Base-by-base conservation (phyloP, 495 filamentous ascomycete species). In the Aspergillus haitiensis region DNA sequence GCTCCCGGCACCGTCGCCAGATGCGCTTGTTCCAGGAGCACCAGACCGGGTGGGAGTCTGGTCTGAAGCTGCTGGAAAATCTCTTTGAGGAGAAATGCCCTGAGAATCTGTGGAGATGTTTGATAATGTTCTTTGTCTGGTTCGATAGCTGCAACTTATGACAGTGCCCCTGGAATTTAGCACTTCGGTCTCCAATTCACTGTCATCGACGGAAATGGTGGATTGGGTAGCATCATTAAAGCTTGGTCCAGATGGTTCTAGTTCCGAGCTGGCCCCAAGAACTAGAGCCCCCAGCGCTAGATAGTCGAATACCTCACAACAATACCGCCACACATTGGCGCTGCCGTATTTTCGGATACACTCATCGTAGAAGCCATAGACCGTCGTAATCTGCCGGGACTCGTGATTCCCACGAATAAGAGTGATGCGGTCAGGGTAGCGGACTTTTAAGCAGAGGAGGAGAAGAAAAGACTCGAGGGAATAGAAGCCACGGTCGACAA, bases 291-390 rank as follows among this genome's bases (percentile, higher is more conserved):
- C 94, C 44, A 98, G 86, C 11, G 94, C 95, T 27, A 98, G 84
- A 73, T 98, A 98, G 75, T 98, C 94, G 70, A 98, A 98, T 3
- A 98, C 91, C 71, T 98, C 94, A 75, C 94, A 98, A 78, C 94
- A 98, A 70, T 98, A 96, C 51, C 93, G 84, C 94, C 94, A 98
- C 1, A 98, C 94, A 63, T 97, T 98, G 15, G 94, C 94, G 72
- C 84, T 94, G 53, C 94, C 94, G 69, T 98, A 98, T 76, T 98
- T 98, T 42, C 95, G 88, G 52, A 97, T 80, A 67, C 94, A 98
- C 70, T 98, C 94, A 67, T 98, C 94, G 78, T 98, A 98, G 79
- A 98, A 98, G 49, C 94, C 94, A 72, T 98, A 98, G 33, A 98
- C 94, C 6, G 90, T 95, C 18, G 94, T 98, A 69, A 98, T 98